These are phyloP conservation scores for Alternaria triticina DNA, from an alignment of 2,329 filamentous ascomycete species.

Conservation along the genomic window DNA sequence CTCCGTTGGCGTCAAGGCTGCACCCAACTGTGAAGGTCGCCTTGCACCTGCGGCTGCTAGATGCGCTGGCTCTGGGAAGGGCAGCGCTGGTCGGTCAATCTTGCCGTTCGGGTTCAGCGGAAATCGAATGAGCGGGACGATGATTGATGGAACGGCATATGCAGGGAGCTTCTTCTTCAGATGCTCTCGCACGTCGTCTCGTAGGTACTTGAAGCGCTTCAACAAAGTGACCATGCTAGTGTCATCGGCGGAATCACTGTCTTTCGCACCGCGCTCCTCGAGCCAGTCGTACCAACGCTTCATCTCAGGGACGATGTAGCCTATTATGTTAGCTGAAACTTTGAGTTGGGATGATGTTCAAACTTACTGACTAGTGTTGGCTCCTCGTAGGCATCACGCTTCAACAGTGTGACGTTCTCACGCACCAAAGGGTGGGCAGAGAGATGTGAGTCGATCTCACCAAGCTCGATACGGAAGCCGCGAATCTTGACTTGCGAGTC, in stretches of 20 bases:
- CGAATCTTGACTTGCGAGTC: slow-evolving; percentile 96
- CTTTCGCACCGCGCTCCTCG: slow-evolving; percentile 51
- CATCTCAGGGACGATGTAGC: slow-evolving; percentile 84
- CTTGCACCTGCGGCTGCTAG: slow-evolving; percentile 63
- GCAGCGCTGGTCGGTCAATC: slow-evolving; percentile 78
- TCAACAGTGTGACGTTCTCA: slow-evolving; percentile 84
- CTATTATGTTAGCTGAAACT: slow-evolving; percentile 14
- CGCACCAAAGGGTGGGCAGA: slow-evolving; percentile 76
- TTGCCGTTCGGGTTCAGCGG: slow-evolving; percentile 72
- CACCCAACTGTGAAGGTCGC: slow-evolving; percentile 53
- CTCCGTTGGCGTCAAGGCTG: slow-evolving; percentile 64
- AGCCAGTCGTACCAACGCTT: slow-evolving; percentile 76
- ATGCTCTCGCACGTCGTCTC: slow-evolving; percentile 68
- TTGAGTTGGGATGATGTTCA: not conserved
- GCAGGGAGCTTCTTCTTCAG: slow-evolving; percentile 74
- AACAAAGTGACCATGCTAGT: slow-evolving; percentile 62
- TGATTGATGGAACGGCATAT: slow-evolving; percentile 77
- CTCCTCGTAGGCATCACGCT: slow-evolving; percentile 84
- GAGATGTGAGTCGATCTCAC: slow-evolving; percentile 87
- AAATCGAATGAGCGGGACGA: slow-evolving; percentile 74
- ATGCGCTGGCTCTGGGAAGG: slow-evolving; percentile 78
- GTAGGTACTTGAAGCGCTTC: slow-evolving; percentile 66
- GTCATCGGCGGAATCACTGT: slow-evolving; percentile 46
- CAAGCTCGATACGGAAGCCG: slow-evolving; percentile 92
- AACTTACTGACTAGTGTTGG: slow-evolving; percentile 74